phyloP scores from a whole-genome alignment of 768 basidiomycete species.

The Rickenella mellea region DNA sequence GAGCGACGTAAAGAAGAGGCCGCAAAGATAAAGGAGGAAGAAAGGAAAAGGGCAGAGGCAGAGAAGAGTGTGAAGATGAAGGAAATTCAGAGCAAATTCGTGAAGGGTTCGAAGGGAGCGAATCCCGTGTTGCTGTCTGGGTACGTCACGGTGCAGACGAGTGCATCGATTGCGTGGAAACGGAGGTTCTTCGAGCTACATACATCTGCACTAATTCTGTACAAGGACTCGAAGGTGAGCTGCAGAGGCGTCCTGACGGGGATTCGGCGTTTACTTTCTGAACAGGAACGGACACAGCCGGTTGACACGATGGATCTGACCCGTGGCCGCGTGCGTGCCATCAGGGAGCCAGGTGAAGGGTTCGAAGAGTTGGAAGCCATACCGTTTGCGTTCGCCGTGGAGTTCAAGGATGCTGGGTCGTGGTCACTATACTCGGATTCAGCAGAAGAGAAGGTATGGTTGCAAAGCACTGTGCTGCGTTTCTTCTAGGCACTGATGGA shows the following conservation, averaged over 20 bases:
- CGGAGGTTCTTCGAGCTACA: conserved; percentile 54
- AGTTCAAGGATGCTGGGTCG: conserved; percentile 37
- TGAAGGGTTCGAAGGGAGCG: conserved; percentile 28
- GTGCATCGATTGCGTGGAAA: conserved; percentile 48
- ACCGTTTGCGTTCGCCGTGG: conserved; percentile 56
- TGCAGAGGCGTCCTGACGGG: neutral
- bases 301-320: conserved; percentile 30
- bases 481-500: neutral
- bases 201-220: conserved; percentile 36
- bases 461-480: neutral
- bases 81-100: conserved; percentile 36
- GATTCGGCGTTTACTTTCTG: neutral
- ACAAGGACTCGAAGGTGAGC: conserved; percentile 41
- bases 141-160: conserved; percentile 54
- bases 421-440: conserved; percentile 57
- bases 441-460: conserved; percentile 50
- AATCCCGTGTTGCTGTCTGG: conserved; percentile 33
- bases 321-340: conserved; percentile 31
- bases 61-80: conserved; percentile 29
- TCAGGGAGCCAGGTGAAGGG: conserved; percentile 59
- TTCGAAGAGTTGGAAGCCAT: conserved; percentile 61
- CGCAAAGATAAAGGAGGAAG: conserved; percentile 34
- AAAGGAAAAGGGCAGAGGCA: conserved; percentile 28
- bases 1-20: conserved; percentile 33
- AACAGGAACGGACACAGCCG: conserved; percentile 21